These are phyloP conservation scores for Chloris gayana DNA, from an alignment of 176 grass and related monocot species.

Conservation along the genomic window DNA sequence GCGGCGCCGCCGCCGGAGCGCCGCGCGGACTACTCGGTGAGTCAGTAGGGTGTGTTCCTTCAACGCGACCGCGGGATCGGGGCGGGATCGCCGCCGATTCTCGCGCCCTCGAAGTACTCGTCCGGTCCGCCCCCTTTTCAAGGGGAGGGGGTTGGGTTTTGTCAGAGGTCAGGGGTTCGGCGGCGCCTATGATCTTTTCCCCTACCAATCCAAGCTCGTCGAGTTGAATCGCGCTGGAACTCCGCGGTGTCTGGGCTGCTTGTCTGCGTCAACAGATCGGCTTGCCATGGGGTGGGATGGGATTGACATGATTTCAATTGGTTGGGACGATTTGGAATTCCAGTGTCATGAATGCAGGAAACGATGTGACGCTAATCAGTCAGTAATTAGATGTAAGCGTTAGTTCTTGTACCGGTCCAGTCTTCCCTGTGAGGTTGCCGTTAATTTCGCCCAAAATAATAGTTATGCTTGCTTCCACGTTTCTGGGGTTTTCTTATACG, in stretches of 20 bases:
- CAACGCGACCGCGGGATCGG: neutral
- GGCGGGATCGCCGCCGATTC: constrained; percentile 10
- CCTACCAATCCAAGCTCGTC: neutral
- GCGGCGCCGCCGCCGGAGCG: neutral
- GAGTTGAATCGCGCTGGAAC: neutral
- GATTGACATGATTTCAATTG: neutral
- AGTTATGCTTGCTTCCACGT: neutral
- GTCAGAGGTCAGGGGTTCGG: neutral
- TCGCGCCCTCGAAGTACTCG: no score
- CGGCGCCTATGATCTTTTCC: neutral
- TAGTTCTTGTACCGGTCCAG: neutral
- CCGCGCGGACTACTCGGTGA: constrained; percentile 38
- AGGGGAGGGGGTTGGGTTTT: neutral
- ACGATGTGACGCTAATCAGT: neutral
- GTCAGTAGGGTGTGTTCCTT: neutral
- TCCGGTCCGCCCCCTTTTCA: no score
- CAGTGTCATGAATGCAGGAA: neutral
- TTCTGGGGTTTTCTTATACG: neutral
- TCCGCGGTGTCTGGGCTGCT: neutral
- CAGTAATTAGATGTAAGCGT: neutral
- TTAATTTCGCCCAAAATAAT: neutral
- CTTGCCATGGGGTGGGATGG: neutral
- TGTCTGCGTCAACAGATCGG: neutral
- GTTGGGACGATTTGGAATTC: neutral
- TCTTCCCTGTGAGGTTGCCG: neutral